Base-by-base conservation (phyloP, 257 asterid species). In the Penstemon newberryi region DNA sequence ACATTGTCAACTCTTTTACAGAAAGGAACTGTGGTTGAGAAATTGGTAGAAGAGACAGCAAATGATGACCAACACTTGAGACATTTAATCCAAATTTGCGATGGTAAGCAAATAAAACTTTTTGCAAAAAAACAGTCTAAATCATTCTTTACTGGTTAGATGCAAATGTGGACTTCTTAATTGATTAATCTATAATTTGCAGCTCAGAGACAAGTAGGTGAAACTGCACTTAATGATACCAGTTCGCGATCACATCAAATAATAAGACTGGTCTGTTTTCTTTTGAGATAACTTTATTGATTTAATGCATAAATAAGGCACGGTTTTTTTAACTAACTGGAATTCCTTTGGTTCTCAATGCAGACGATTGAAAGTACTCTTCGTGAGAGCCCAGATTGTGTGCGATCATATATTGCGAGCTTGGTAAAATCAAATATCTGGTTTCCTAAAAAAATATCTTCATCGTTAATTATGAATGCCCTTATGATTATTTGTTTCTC, bases 161-260 rank as follows among this genome's bases (percentile, higher is more conserved):
- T 8, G 44, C 51, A 69, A 60, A 9, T 62, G 33, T 25, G 33
- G 58, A 70, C 41, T 7, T 11, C 65, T 54, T 70, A 58, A 39
- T 49, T 70, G 73, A 57, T 9, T 75, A 50, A 43, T 63, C 55
- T 44, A 40, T 33, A 53, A 40, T 61, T 72, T 85, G 80, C 87
- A 91, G 98, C 96, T 75, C 98, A 91, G 78, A 84, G 98, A 71
- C 98, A 91, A 87, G 96, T 89, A 45, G 98, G 98, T 13, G 98
- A 89, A 83, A 91, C 98, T 19, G 89, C 98, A 69, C 77, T 91
- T 44, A 91, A 91, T n/a, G 98, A 91, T 73, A 83, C 90, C 5
- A 91, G 98, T 80, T 91, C 98, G 59, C 81, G 98, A 70, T 91
- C 98, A 10, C 98, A 91, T 79, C 98, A 91, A 83, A 91, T 91